Evolutionary conservation across 768 basidiomycete genomes (phyloP).

Genomic region (Russula compacta): DNA sequence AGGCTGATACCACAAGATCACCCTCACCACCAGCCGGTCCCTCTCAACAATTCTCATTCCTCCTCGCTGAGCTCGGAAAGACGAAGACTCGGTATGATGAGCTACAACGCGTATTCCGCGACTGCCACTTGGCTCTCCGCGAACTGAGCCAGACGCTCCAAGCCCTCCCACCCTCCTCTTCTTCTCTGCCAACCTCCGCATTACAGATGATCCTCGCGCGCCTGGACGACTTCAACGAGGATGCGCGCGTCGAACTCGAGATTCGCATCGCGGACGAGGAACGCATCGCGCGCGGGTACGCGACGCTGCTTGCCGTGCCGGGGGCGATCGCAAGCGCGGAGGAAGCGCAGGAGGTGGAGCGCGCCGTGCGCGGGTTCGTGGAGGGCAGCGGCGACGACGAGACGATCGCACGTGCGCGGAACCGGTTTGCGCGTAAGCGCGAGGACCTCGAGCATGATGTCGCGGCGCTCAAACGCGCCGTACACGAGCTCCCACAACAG

Average conservation of each 20-base stretch:
- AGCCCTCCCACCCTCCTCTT: constrained; percentile 16
- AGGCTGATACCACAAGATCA: constrained; percentile 5
- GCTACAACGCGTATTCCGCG: constrained; percentile 54
- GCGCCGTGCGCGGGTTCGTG: constrained; percentile 47
- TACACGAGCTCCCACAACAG: constrained; percentile 35
- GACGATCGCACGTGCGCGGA: constrained; percentile 37
- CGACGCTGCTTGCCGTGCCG: constrained; percentile 53
- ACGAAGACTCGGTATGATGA: constrained; percentile 49
- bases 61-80: constrained; percentile 38
- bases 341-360: constrained; percentile 34
- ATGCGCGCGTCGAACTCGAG: constrained; percentile 75
- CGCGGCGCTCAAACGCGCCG: constrained; percentile 50
- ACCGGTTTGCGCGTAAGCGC: constrained; percentile 48
- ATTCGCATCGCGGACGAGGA: constrained; percentile 68
- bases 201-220: constrained; percentile 48
- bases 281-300: constrained; percentile 55
- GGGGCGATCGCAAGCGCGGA: constrained; percentile 33
- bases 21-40: background rate
- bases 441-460: constrained; percentile 73
- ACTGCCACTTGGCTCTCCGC: constrained; percentile 60
- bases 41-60: constrained; percentile 6
- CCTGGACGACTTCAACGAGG: constrained; percentile 67
- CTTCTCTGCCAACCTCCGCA: constrained; percentile 23
- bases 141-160: constrained; percentile 38
- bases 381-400: constrained; percentile 44